Evolutionary conservation across 805 yeast species (phyloP), one percentile per base, ranked within the genome.

Genomic region (Candida awuae): DNA sequence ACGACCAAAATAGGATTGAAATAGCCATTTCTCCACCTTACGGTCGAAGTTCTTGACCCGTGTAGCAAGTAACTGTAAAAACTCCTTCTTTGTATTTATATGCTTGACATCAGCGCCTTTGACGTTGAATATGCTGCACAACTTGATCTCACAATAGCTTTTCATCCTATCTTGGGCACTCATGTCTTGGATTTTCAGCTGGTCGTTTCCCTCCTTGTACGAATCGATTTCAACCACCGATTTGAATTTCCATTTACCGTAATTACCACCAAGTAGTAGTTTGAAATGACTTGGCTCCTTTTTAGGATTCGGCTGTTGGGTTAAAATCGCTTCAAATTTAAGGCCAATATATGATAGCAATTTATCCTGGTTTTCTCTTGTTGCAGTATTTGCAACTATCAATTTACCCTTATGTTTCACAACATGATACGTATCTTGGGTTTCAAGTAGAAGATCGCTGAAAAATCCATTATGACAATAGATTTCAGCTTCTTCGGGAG

Each of bases 171-270:
- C 40, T 12, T 32, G 35, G 14, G 12, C n/a, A 10, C 29, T 6
- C 19, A 19, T 20, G 8, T 23, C 12, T n/a, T 19, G 16, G 14
- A 22, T 10, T 8, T 28, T 29, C 6, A 23, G 13, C 7, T n/a
- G 23, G 14, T 22, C 9, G 15, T 23, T 4, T 10, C 28, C 28
- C 6, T 14, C 16, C 20, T 26, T 31, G 12, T 22, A 34, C 8
- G 38, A 32, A 28, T 41, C 41, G 17, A 48, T 41, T 37, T 48
- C 52, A 18, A 36, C 44, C 9, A 45, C 46, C 4, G 51, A 43
- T 18, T 35, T 31, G 25, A 29, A 45, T 2, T 26, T 19, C 39
- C 40, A 38, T 10, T 28, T 12, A 8, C 52, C 52, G 15, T 29
- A 45, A 21, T 35, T 30, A 1, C 47, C 39, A 4, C 27, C 18